Evolutionary conservation across 2,329 filamentous ascomycete species (phyloP), one percentile per base, ranked within the genome.

Genomic region (Mycosphaerella sp.): DNA sequence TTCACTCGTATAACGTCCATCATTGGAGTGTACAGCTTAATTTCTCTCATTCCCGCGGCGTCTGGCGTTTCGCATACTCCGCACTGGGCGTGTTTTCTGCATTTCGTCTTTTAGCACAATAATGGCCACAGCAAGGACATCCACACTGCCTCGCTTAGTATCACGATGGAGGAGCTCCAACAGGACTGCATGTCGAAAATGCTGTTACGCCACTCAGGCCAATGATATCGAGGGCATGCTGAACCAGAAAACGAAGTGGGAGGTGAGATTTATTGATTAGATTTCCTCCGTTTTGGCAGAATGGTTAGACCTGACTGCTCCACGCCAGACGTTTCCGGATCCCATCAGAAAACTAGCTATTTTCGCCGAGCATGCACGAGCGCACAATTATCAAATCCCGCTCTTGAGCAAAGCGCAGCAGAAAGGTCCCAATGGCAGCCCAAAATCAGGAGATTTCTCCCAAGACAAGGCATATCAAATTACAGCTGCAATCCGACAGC

Each of bases 141-240:
- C 12, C 17, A 7, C 32, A 44, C 29, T 51, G 12, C 39, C 39
- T 46, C 49, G 32, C 12, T 32, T 45, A 29, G 39, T 43, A 31
- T 45, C 26, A 32, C 26, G 26, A 7, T 31, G 31, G 40, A 5
- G 36, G 7, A 36, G 4, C 0, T 9, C 47, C 8, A 17, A 39
- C 4, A 48, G 23, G n/a, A 8, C 32, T 40, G 4, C 10, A 5
- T 17, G 31, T n/a, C 44, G 45, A 12, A 39, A 26, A 49, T 51
- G 54, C 34, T 26, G 21, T 45, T 49, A 43, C 39, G 54, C 54
- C 9, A 56, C 54, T 12, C 44, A 58, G 52, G 53, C 57, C 4
- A 58, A 62, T 29, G 58, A 62, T 23, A 57, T 62, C 14, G 59
- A 59, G 36, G 57, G 55, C 48, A 59, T 60, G 59, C 55, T 62